Evolutionary conservation across 2,329 filamentous ascomycete genomes (phyloP).

Genomic region (Fusarium dimerum): DNA sequence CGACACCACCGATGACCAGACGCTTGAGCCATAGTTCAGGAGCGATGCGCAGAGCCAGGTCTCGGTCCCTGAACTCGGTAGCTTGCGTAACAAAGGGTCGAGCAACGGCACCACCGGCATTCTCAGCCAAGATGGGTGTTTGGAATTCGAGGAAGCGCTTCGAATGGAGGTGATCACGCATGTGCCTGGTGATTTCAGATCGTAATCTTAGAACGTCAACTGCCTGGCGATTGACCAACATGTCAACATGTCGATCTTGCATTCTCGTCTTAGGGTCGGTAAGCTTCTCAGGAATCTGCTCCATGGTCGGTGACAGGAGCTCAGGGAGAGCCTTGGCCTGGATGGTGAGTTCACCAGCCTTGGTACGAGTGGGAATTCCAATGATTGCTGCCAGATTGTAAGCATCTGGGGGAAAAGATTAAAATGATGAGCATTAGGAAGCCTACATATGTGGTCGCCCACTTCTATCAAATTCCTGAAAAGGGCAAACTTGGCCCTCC

Average conservation of each 20-base stretch:
- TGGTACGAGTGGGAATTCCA: constrained; percentile 69
- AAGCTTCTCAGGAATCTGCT: constrained; percentile 73
- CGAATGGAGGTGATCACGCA: constrained; percentile 73
- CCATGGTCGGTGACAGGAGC: constrained; percentile 75
- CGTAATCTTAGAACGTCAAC: constrained; percentile 73
- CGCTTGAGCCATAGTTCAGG: constrained; percentile 96
- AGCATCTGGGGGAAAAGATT: constrained; percentile 19
- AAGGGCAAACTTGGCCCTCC: constrained; percentile 52
- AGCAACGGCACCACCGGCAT: constrained; percentile 84
- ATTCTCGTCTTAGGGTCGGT: constrained; percentile 71
- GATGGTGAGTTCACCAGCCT: constrained; percentile 75
- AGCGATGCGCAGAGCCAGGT: constrained; percentile 81
- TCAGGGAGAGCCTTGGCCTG: constrained; percentile 67
- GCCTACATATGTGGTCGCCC: constrained; percentile 82
- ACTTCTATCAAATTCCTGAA: constrained; percentile 69
- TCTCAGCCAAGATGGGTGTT: constrained; percentile 82
- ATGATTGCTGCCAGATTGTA: constrained; percentile 57
- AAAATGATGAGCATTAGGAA: constrained; percentile 28
- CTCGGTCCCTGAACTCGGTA: constrained; percentile 71
- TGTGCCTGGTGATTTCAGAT: constrained; percentile 69
- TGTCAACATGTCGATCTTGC: constrained; percentile 80
- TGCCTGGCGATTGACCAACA: constrained; percentile 72
- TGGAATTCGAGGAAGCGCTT: constrained; percentile 82
- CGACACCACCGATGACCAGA: constrained; percentile 83
- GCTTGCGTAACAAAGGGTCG: constrained; percentile 81